Evolutionary conservation across 441 rosid species (phyloP), one percentile per base, ranked within the genome.

Genomic region (Erysimum cheiri): DNA sequence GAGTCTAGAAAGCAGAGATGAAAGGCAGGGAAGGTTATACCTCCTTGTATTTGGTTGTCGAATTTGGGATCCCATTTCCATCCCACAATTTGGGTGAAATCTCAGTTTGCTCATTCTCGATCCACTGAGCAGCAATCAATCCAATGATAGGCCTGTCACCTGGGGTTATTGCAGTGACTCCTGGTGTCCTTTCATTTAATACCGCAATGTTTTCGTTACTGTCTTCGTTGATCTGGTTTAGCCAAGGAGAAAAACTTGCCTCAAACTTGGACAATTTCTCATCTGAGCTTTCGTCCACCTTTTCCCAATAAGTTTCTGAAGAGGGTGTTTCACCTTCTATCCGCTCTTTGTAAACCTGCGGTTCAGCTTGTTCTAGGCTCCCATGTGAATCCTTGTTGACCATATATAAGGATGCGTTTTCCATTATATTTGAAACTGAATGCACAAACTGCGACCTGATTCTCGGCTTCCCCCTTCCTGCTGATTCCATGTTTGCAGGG

Each of bases 61-160:
- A 84, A 72, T 95, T 95, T 49, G 98, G 98, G 76, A 92, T 95
- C 64, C 99, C 99, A 76, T 95, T 95, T 28, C 98, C 99, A 81
- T 90, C 96, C 98, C 99, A 95, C 91, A 94, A 85, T 73, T 85
- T 95, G 31, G 86, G 95, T 22, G 85, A 66, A 57, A 78, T 59
- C 29, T 80, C 79, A 56, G 84, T 53, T 69, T 76, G 57, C 17
- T 83, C 93, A 39, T 88, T 77, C 64, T 82, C 93, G 53, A 82
- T 85, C 98, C 99, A 90, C 58, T 92, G 98, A 64, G 98, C 80
- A 58, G 96, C 93, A 61, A 90, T 92, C 80, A 87, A 78, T 40
- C 97, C 96, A 43, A 88, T 85, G 78, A 92, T 92, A 11, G 98
- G 99, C 77, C 92, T 90, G 60, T 88, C 94, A 26, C 80, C 85